phyloP scores from a whole-genome alignment of 2,329 filamentous ascomycete species.

The Thelonectria discophora region DNA sequence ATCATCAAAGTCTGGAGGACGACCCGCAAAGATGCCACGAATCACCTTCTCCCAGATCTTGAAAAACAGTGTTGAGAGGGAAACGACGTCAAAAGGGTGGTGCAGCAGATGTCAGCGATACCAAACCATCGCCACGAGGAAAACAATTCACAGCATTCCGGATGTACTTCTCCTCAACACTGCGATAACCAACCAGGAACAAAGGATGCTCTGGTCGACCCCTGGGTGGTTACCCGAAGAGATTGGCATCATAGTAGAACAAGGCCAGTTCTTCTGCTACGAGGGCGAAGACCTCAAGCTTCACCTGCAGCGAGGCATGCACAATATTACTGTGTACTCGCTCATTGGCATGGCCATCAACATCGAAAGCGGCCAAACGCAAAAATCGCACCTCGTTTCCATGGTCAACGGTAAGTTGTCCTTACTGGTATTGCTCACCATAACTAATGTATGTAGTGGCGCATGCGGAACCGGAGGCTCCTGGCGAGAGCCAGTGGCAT shows the following conservation, averaged over 20 bases:
- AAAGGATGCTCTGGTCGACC: constrained; percentile 84
- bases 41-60: constrained; percentile 87
- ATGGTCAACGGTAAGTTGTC: constrained; percentile 76
- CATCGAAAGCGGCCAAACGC: constrained; percentile 84
- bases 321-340: constrained; percentile 88
- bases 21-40: constrained; percentile 61
- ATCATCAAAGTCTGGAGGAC: constrained; percentile 55
- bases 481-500: constrained; percentile 82
- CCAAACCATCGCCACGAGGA: constrained; percentile 84
- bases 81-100: constrained; percentile 91
- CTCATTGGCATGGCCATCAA: constrained; percentile 89
- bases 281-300: constrained; percentile 89
- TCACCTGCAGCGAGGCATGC: constrained; percentile 80
- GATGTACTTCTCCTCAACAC: constrained; percentile 91
- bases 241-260: constrained; percentile 89
- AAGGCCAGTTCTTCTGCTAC: constrained; percentile 93
- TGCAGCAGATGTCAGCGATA: constrained; percentile 91
- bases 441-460: constrained; percentile 60
- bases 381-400: constrained; percentile 90
- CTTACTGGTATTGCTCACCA: neutral
- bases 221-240: constrained; percentile 93
- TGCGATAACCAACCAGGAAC: constrained; percentile 74
- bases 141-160: constrained; percentile 83
- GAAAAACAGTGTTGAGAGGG: constrained; percentile 90
- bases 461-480: constrained; percentile 68